Percentiles rank a stretch among this genome's conserved stretches.
Evolutionary conservation across 495 filamentous ascomycete species (phyloP).

Genomic region (Xanthoparmelia taractica): DNA sequence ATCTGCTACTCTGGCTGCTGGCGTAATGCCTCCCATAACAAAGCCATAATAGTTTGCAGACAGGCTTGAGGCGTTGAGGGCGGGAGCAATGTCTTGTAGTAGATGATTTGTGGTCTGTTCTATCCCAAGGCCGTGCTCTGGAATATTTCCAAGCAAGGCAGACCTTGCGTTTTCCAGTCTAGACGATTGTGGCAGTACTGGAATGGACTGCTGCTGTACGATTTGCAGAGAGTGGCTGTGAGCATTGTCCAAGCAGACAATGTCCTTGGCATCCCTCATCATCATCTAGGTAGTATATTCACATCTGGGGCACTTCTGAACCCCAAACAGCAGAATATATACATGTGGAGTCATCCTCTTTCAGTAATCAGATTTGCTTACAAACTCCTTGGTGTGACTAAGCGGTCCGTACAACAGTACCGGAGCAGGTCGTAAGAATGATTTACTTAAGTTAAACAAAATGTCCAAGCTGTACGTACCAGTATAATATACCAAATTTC

Average conservation of each 20-base stretch:
- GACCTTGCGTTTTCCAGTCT: not conserved
- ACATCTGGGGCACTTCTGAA: not conserved
- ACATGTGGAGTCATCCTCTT: not conserved
- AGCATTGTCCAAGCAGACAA: conserved; percentile 2
- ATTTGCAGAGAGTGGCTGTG: conserved; percentile 7
- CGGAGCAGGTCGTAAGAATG: no score
- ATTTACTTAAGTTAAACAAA: not conserved
- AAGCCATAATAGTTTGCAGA: conserved; percentile 77
- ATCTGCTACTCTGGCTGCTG: conserved; percentile 78
- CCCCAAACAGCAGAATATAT: not conserved
- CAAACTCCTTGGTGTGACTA: not conserved
- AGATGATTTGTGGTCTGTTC: conserved; percentile 44
- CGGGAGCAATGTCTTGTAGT: conserved; percentile 54
- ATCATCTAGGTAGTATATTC: no score
- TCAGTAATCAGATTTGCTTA: not conserved
- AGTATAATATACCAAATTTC: not conserved
- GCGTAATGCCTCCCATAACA: conserved; percentile 73
- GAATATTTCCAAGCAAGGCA: conserved; percentile 34
- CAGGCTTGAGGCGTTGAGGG: conserved; percentile 54
- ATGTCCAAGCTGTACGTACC: not conserved
- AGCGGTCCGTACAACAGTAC: not conserved
- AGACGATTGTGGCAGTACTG: conserved; percentile 8
- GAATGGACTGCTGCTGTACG: not conserved
- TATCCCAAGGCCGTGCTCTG: conserved; percentile 39
- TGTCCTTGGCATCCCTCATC: conserved; percentile 14